Evolutionary conservation across 2,329 filamentous ascomycete genomes (phyloP), one percentile per base, ranked within the genome.

Genomic region (Helminthosporium solani): DNA sequence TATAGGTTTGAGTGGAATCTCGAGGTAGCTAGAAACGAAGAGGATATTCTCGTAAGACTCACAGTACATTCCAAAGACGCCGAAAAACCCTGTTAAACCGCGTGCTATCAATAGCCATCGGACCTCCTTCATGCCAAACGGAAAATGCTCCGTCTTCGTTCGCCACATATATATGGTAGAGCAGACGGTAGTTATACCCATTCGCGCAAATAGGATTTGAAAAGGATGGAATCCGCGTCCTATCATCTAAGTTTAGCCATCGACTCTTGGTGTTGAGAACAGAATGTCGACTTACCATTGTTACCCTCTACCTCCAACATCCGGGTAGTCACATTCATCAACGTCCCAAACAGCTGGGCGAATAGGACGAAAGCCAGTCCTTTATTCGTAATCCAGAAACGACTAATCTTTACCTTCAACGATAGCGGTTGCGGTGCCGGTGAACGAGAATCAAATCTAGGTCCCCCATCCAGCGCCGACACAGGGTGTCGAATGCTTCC

Each of bases 321-420:
- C 16, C 90, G 79, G 0, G 89, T 88, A 33, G 84, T 83, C 8
- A 95, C 81, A 66, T 94, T 95, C 91, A 96, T 96, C 42, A 88
- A 70, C 0, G 86, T 84, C 1, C 86, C 89, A 58, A 96, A 96
- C 28, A 94, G 74, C 68, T 95, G 90, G 0, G 89, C 81, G 2
- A 85, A 50, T 15, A 90, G 75, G 34, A 96, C 88, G 35, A 90
- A 75, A 18, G 86, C 74, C 16, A 91, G 78, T 2, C 88, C 87
- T 55, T 86, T 85, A 60, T 94, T 90, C 43, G 75, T 73, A 3
- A 70, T 53, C 85, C 86, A 90, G 53, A 82, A 75, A 7, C 39
- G 27, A 40, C 50, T 48, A 6, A 63, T 6, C 25, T 42, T 63
- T 20, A 49, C 54, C 35, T 52, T 64, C 21, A 57, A 41, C 6